These are phyloP conservation scores for Fraxinus anomala DNA, from an alignment of 257 asterid genomes.

Conservation along the genomic window DNA sequence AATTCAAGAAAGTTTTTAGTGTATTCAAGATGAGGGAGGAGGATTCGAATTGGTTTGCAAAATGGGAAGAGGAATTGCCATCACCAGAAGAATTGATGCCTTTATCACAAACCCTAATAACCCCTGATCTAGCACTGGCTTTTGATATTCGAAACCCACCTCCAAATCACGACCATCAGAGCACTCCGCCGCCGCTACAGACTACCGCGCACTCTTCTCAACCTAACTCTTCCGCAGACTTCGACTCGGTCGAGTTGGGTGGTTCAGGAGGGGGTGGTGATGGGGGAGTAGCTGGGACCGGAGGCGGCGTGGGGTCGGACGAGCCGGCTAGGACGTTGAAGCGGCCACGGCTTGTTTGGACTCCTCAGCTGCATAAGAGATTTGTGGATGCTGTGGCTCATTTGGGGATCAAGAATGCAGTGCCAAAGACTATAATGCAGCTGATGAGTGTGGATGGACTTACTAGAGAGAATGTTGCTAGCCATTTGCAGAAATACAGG, in stretches of 20 bases:
- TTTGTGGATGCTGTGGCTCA: constrained; percentile 57
- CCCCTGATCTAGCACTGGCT: constrained; percentile 73
- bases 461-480: constrained; percentile 52
- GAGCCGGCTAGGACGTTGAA: constrained; percentile 51
- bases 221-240: constrained; percentile 62
- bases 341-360: constrained; percentile 57
- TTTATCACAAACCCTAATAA: constrained; percentile 71
- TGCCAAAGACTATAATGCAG: constrained; percentile 60
- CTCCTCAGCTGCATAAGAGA: constrained; percentile 57
- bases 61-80: constrained; percentile 85
- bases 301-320: constrained; percentile 34
- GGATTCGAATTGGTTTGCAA: constrained; percentile 77
- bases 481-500: constrained; percentile 52
- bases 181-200: constrained; percentile 32
- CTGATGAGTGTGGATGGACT: constrained; percentile 56
- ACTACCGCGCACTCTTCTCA: constrained; percentile 47
- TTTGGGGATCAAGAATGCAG: constrained; percentile 55
- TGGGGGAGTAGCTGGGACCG: constrained; percentile 31
- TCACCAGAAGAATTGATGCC: constrained; percentile 80
- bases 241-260: constrained; percentile 63
- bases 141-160: constrained; percentile 59
- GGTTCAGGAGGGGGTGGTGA: constrained; percentile 36
- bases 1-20: background rate
- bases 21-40: constrained; percentile 62
- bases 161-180: constrained; percentile 31